phyloP scores from a whole-genome alignment of 225 moss, liverwort and hornwort species.

The Thuidium tamariscinum region DNA sequence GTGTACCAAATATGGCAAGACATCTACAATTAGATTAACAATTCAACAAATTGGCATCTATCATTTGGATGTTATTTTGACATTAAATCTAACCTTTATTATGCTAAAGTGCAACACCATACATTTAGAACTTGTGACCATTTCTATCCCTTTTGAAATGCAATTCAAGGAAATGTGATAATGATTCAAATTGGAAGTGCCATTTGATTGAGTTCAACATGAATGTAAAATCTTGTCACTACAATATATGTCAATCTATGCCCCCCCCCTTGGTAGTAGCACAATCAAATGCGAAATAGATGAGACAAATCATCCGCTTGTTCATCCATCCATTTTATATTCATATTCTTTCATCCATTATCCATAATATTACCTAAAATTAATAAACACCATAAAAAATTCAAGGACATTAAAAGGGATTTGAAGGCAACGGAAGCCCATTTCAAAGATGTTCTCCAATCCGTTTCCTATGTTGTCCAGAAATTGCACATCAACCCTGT shows the following conservation, averaged over 20 bases:
- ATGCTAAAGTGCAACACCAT: background rate
- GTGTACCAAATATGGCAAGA: background rate
- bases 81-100: background rate
- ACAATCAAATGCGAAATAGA: rapidly evolving
- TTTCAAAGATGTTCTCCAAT: too few species aligned
- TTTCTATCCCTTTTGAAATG: background rate
- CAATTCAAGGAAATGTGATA: background rate
- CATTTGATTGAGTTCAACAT: too few species aligned
- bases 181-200: background rate
- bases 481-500: too few species aligned
- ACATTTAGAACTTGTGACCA: background rate
- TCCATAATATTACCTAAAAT: background rate
- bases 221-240: background rate
- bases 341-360: background rate
- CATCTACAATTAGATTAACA: background rate
- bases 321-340: rapidly evolving
- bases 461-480: too few species aligned
- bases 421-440: too few species aligned
- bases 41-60: background rate
- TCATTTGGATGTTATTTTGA: too few species aligned
- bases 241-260: rapidly evolving
- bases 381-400: background rate
- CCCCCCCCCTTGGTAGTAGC: rapidly evolving
- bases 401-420: too few species aligned
- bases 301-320: rapidly evolving